Conservation (phyloP, 1,284 basidiomycete genomes). For the Exobasidium rhododendri region DNA sequence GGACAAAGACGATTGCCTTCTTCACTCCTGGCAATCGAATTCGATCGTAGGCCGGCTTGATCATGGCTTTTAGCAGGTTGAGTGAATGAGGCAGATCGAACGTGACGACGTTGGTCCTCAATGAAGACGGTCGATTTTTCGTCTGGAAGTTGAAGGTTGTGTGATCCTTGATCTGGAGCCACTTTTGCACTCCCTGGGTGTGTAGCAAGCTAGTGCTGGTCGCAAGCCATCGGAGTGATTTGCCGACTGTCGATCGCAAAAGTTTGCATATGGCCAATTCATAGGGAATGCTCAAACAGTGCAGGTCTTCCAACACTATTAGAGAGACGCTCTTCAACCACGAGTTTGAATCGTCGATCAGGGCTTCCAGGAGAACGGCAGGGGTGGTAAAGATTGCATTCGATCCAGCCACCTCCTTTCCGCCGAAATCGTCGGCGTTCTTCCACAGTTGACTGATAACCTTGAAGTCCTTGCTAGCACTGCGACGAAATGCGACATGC, state of each 20-base stretch:
- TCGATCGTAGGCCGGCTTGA: conserved; percentile 74
- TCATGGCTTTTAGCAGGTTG: conserved; percentile 84
- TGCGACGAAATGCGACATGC: neutral
- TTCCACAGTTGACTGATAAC: neutral
- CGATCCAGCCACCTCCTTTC: neutral
- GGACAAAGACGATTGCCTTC: conserved; percentile 78
- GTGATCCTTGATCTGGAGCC: conserved; percentile 71
- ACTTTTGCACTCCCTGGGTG: conserved; percentile 72
- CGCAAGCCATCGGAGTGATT: conserved; percentile 69
- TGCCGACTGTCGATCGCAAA: conserved; percentile 62
- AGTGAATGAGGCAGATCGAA: conserved; percentile 85
- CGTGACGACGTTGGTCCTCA: conserved; percentile 68
- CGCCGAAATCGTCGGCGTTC: neutral
- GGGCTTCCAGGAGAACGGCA: neutral
- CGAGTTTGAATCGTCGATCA: neutral
- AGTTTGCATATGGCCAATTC: conserved; percentile 73
- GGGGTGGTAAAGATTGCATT: neutral
- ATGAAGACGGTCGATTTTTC: conserved; percentile 74
- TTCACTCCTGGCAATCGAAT: conserved; percentile 59
- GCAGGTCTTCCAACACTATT: conserved; percentile 79
- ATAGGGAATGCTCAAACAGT: conserved; percentile 76
- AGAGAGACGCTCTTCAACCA: conserved; percentile 55
- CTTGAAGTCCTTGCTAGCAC: neutral
- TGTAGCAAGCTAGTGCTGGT: conserved; percentile 77
- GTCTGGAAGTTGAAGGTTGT: conserved; percentile 77